These are phyloP conservation scores for Carex parvula DNA, from an alignment of 176 grass and related monocot genomes.

Conservation along the genomic window DNA sequence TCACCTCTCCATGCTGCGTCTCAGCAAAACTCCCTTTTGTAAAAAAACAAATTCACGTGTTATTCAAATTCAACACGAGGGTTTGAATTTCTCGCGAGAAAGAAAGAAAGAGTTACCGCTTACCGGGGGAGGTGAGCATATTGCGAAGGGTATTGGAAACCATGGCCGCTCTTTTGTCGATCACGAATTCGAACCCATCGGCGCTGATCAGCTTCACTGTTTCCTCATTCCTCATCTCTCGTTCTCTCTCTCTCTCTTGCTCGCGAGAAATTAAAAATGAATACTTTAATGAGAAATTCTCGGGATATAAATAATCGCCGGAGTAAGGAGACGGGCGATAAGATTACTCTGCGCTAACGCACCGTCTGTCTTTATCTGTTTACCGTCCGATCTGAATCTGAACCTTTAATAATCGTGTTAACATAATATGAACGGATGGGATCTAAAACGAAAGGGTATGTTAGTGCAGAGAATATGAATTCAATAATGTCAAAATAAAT, in stretches of 20 bases:
- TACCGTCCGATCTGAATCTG: too few relatives aligned
- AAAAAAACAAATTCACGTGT: not conserved
- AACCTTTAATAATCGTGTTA: too few relatives aligned
- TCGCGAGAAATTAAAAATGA: too few relatives aligned
- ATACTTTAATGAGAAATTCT: too few relatives aligned
- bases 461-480: too few relatives aligned
- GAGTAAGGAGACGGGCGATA: too few relatives aligned
- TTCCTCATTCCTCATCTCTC: conserved; percentile 35
- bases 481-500: too few relatives aligned
- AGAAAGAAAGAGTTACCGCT: not conserved
- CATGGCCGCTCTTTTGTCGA: conserved; percentile 91
- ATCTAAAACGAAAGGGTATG: too few relatives aligned
- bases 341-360: too few relatives aligned
- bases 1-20: conserved; percentile 68
- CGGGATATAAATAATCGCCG: too few relatives aligned
- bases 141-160: conserved; percentile 85
- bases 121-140: conserved; percentile 96
- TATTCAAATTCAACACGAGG: conserved; percentile 1
- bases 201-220: conserved; percentile 94
- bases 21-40: conserved; percentile 57
- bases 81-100: not conserved
- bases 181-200: conserved; percentile 92
- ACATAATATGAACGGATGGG: too few relatives aligned
- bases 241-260: not conserved
- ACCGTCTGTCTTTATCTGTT: too few relatives aligned